Percentiles rank a stretch among this genome's conserved stretches.
Evolutionary conservation across 345 rosid species (phyloP).

Genomic region (Euphorbia peplus): DNA sequence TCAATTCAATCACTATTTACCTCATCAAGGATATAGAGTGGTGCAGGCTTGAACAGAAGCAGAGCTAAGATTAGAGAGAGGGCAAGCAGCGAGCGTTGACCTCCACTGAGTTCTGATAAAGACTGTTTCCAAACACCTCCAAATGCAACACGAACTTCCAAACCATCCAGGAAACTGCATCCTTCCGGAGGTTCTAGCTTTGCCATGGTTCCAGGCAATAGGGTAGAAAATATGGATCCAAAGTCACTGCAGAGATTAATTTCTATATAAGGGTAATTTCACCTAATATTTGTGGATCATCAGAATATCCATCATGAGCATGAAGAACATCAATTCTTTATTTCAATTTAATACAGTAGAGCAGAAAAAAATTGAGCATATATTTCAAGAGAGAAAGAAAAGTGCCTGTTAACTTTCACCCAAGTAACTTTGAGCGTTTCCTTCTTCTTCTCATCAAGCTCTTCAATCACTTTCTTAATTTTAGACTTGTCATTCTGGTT

Average conservation of each 20-base stretch:
- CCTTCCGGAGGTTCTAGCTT: slow-evolving; percentile 93
- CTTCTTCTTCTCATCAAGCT: slow-evolving; percentile 95
- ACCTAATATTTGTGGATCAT: neutral
- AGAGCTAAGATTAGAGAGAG: slow-evolving; percentile 89
- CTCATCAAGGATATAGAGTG: slow-evolving; percentile 95
- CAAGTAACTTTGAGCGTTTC: slow-evolving; percentile 89
- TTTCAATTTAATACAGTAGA: neutral
- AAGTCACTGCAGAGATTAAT: slow-evolving; percentile 57
- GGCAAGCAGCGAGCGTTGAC: slow-evolving; percentile 91
- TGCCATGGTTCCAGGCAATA: slow-evolving; percentile 87
- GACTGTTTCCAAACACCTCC: slow-evolving; percentile 97
- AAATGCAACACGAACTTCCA: slow-evolving; percentile 95
- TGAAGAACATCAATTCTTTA: neutral
- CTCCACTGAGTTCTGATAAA: slow-evolving; percentile 88
- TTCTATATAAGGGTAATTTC: neutral
- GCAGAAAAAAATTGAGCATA: neutral
- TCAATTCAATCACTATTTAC: slow-evolving; percentile 34
- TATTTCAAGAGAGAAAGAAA: neutral
- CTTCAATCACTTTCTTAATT: slow-evolving; percentile 91
- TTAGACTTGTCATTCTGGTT: slow-evolving; percentile 78
- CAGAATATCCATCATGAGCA: slow-evolving; percentile 9
- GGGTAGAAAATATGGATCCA: slow-evolving; percentile 89
- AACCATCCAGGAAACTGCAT: slow-evolving; percentile 81
- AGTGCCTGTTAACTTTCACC: slow-evolving; percentile 88
- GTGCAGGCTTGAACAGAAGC: slow-evolving; percentile 97